Evolutionary conservation across 78 protist genomes (phyloP).

Genomic region (Dictyostelium brefeldianum): DNA sequence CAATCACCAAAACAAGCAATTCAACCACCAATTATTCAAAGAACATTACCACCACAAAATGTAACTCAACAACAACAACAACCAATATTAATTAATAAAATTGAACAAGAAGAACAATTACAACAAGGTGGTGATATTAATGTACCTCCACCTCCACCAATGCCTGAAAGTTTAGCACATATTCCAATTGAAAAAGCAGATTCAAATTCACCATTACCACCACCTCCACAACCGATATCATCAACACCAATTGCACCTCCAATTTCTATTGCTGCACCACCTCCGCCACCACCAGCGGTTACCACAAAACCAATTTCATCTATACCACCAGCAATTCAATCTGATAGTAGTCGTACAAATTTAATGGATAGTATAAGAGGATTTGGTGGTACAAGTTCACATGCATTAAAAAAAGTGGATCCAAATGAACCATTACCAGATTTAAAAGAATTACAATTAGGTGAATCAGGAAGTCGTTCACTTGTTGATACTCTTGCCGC

Average conservation of each 20-base stretch:
- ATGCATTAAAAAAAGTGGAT: slow-evolving; percentile 38
- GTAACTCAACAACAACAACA: background rate
- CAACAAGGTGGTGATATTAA: background rate
- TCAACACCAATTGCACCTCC: slow-evolving; percentile 19
- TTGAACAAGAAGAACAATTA: background rate
- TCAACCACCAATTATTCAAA: slow-evolving; percentile 1
- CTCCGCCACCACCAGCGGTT: background rate
- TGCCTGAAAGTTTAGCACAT: background rate
- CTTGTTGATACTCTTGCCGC: slow-evolving; percentile 39
- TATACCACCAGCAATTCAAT: background rate
- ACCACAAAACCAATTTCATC: background rate
- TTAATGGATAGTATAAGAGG: slow-evolving; percentile 33
- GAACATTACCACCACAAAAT: background rate
- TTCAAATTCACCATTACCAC: slow-evolving; percentile 25
- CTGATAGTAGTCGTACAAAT: slow-evolving; percentile 21
- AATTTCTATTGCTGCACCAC: background rate
- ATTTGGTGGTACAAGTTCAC: background rate
- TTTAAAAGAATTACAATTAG: slow-evolving; percentile 21
- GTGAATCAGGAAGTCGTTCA: slow-evolving; percentile 46
- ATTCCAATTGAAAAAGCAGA: background rate
- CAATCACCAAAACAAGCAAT: background rate
- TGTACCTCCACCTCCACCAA: slow-evolving; percentile 72
- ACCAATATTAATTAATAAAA: background rate
- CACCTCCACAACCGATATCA: background rate
- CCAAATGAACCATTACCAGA: slow-evolving; percentile 32